Evolutionary conservation across 352 stramenopile species (phyloP).

Genomic region (Pilasporangium apinafurcum): DNA sequence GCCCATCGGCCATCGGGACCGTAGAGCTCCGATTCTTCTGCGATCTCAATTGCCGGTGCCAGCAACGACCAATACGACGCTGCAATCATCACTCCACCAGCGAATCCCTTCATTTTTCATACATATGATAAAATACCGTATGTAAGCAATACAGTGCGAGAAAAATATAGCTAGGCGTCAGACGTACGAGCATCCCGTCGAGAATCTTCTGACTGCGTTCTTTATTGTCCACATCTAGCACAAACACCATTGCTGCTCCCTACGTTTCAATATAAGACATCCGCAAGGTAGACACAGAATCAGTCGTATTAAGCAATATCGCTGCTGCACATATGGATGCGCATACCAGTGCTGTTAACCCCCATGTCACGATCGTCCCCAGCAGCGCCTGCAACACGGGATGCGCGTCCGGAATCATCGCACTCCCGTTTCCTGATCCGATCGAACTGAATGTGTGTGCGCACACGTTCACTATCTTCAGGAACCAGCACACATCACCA

Average conservation of each 20-base stretch:
- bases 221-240: constrained; percentile 76
- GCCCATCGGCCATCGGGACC: constrained; percentile 62
- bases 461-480: too few relatives aligned
- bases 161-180: background rate
- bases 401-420: constrained; percentile 72
- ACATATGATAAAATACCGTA: background rate
- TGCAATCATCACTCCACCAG: constrained; percentile 86
- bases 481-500: too few relatives aligned
- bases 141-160: background rate
- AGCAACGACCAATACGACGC: constrained; percentile 88
- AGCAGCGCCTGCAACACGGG: constrained; percentile 76
- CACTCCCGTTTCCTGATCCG: background rate
- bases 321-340: background rate
- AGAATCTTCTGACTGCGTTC: constrained; percentile 75
- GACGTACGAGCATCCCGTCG: constrained; percentile 64
- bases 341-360: constrained; percentile 66
- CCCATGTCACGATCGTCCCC: constrained; percentile 81
- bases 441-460: too few relatives aligned
- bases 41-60: constrained; percentile 83
- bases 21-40: constrained; percentile 73
- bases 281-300: background rate
- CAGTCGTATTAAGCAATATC: too few relatives aligned
- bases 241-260: constrained; percentile 73
- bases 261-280: constrained; percentile 5
- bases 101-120: constrained; percentile 51